phyloP scores from a whole-genome alignment of 345 rosid species.

The Salix arbutifolia region DNA sequence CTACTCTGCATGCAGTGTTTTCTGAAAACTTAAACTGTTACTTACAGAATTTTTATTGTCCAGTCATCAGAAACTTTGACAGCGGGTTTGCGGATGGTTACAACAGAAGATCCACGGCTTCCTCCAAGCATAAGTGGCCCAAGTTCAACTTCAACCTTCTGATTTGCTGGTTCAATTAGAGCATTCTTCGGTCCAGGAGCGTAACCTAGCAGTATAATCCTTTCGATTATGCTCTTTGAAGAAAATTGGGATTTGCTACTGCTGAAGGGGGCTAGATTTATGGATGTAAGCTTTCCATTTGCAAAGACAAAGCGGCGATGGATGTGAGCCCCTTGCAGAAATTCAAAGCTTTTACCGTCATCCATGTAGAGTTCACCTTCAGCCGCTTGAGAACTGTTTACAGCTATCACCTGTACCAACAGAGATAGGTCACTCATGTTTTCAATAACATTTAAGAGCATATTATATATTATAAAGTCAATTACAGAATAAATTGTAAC shows the following conservation, averaged over 20 bases:
- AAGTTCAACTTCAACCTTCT: conserved; percentile 50
- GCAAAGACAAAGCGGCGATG: conserved; percentile 77
- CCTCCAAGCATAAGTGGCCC: conserved; percentile 59
- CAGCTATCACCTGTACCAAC: conserved; percentile 67
- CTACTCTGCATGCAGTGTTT: not conserved
- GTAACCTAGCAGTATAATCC: conserved; percentile 73
- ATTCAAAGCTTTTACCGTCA: conserved; percentile 83
- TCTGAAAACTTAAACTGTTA: not conserved
- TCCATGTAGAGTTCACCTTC: conserved; percentile 92
- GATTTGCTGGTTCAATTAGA: conserved; percentile 61
- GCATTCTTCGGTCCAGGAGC: conserved; percentile 47
- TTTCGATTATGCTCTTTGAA: conserved; percentile 55
- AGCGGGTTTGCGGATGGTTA: conserved; percentile 79
- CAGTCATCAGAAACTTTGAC: conserved; percentile 74
- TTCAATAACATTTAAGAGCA: not conserved
- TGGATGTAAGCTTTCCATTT: conserved; percentile 62
- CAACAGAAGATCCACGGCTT: conserved; percentile 36
- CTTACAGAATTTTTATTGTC: conserved; percentile 64
- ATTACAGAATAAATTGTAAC: not conserved
- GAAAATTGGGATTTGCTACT: conserved; percentile 42
- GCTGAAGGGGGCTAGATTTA: conserved; percentile 35
- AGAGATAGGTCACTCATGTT: not conserved
- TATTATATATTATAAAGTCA: not conserved
- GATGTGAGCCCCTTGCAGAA: conserved; percentile 59
- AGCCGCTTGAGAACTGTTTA: conserved; percentile 83